Percentiles rank a stretch among this genome's conserved stretches.
Conservation (phyloP, 768 basidiomycete species). For the Russula brevipes region DNA sequence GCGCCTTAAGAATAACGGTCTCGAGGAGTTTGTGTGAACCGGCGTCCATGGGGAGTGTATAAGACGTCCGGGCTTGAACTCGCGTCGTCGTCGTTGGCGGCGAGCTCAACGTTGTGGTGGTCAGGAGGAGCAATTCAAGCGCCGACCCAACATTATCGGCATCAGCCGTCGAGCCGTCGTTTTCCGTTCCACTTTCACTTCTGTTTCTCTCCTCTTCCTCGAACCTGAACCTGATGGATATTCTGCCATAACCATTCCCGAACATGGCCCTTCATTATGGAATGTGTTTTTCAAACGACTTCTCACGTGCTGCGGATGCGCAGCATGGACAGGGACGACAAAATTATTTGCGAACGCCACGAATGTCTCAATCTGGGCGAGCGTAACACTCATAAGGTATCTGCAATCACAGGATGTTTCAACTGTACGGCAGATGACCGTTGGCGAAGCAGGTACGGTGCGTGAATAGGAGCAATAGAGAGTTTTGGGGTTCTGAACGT, state of each 20-base stretch:
- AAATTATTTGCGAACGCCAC: not conserved
- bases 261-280: not conserved
- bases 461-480: too few species aligned
- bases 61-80: slow-evolving; percentile 3
- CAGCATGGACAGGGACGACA: not conserved
- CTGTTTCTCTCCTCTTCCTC: too few species aligned
- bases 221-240: too few species aligned
- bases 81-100: slow-evolving; percentile 21
- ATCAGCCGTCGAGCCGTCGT: slow-evolving; percentile 1
- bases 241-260: too few species aligned
- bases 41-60: slow-evolving; percentile 41
- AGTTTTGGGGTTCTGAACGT: not conserved
- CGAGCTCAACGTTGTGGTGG: slow-evolving; percentile 27
- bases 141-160: slow-evolving; percentile 23
- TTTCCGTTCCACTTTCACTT: not conserved
- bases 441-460: not conserved
- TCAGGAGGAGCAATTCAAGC: slow-evolving; percentile 25
- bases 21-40: slow-evolving; percentile 60
- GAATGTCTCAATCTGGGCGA: not conserved
- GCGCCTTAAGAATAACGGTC: slow-evolving; percentile 58
- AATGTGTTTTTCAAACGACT: too few species aligned
- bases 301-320: not conserved
- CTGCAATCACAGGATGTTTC: not conserved
- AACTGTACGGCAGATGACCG: not conserved
- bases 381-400: not conserved